Conservation (phyloP, 768 basidiomycete genomes). For the Imleria badia region DNA sequence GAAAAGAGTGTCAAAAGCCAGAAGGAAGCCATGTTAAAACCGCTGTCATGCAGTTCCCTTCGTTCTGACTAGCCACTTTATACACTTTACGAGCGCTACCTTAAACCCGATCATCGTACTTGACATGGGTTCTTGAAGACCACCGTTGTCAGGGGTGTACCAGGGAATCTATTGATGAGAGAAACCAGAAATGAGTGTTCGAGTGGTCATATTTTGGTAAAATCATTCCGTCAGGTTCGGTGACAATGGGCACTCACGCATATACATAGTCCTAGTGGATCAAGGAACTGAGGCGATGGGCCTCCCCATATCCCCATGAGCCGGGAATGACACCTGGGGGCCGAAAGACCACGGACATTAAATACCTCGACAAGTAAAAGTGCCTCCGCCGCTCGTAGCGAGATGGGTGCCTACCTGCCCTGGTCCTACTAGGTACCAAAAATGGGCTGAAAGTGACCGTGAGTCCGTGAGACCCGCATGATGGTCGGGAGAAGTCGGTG, state of each 20-base stretch:
- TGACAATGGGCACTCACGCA: not conserved
- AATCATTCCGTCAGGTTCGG: not conserved
- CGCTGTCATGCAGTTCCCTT: not conserved
- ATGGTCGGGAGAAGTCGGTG: not conserved
- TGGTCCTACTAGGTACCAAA: not conserved
- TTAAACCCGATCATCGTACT: not conserved
- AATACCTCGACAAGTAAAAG: not conserved
- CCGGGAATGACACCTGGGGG: not conserved
- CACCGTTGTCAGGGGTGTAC: too few species aligned
- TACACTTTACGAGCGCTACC: constrained; percentile 7
- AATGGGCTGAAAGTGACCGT: not conserved
- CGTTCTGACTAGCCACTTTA: constrained; percentile 9
- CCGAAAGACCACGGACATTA: not conserved
- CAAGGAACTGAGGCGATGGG: not conserved
- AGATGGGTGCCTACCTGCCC: not conserved
- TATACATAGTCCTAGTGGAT: too few species aligned
- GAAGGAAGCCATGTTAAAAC: constrained; percentile 7
- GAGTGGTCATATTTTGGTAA: not conserved
- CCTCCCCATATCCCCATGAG: not conserved
- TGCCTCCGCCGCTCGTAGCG: not conserved
- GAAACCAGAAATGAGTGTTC: not conserved
- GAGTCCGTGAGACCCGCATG: not conserved
- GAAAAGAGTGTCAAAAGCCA: constrained; percentile 1
- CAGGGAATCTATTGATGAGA: not conserved
- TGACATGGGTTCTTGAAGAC: not conserved